These are phyloP conservation scores for Ilyonectria mors-panacis DNA, from an alignment of 2,329 filamentous ascomycete species.

Conservation along the genomic window DNA sequence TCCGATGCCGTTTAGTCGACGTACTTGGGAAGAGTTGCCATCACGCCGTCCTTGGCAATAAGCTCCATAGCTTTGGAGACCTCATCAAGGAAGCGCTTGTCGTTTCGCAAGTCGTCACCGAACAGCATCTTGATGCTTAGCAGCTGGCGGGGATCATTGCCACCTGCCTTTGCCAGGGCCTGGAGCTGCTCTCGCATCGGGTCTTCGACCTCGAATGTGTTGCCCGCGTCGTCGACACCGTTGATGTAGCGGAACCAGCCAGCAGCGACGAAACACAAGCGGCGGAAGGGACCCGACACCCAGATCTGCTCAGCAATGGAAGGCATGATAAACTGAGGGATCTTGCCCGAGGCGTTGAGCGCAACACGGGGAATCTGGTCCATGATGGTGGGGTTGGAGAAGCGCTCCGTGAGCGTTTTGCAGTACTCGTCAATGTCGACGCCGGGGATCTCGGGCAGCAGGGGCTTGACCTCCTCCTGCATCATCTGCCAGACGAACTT, in stretches of 20 bases:
- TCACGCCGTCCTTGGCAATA: conserved; percentile 62
- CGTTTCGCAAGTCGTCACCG: conserved; percentile 64
- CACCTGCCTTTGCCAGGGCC: conserved; percentile 60
- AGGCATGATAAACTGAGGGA: conserved; percentile 67
- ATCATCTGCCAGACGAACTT: conserved; percentile 68
- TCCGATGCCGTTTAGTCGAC: conserved; percentile 46
- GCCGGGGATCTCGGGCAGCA: conserved; percentile 64
- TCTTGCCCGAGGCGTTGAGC: conserved; percentile 68
- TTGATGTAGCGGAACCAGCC: conserved; percentile 67
- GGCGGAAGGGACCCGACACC: conserved; percentile 60
- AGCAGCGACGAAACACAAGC: conserved; percentile 63
- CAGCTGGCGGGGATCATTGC: conserved; percentile 58
- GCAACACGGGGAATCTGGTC: conserved; percentile 67
- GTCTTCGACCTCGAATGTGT: conserved; percentile 60
- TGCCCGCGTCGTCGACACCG: conserved; percentile 64
- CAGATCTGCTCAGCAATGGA: conserved; percentile 64
- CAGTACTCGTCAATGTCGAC: conserved; percentile 68
- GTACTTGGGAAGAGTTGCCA: conserved; percentile 66
- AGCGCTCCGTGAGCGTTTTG: conserved; percentile 67
- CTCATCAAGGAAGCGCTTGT: conserved; percentile 63
- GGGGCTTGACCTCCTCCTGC: conserved; percentile 68
- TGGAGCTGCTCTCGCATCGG: conserved; percentile 65
- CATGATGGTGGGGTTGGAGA: conserved; percentile 70
- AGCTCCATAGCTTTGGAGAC: conserved; percentile 63
- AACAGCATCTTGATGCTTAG: conserved; percentile 64